These are phyloP conservation scores for Chlorophyllum brunneum DNA, from an alignment of 768 basidiomycete genomes.

Conservation along the genomic window DNA sequence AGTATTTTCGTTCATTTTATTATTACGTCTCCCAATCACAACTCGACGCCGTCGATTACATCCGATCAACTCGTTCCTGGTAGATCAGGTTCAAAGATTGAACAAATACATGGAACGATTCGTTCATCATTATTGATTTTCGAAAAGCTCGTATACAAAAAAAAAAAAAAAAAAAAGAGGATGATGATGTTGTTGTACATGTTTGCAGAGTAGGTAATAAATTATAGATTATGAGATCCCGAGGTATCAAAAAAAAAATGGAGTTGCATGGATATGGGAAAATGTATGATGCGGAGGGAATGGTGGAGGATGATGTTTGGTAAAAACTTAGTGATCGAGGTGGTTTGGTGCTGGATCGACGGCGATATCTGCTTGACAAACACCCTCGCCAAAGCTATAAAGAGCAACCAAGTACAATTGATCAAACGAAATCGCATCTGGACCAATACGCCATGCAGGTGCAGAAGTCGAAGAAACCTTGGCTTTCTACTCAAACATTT, in stretches of 20 bases:
- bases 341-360: slow-evolving; percentile 24
- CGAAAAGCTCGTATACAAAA: neutral
- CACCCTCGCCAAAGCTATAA: slow-evolving; percentile 37
- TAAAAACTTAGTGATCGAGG: no score
- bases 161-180: neutral
- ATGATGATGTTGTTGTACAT: neutral
- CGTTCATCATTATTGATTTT: neutral
- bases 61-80: no score
- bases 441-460: slow-evolving; percentile 30
- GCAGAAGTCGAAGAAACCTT: slow-evolving; percentile 16
- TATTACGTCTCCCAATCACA: no score
- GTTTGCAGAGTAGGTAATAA: neutral
- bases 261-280: neutral
- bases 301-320: neutral
- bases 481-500: slow-evolving; percentile 17
- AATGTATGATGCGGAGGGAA: neutral
- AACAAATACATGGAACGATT: no score
- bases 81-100: no score
- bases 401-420: slow-evolving; percentile 39
- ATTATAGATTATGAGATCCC: neutral
- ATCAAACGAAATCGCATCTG: slow-evolving; percentile 34
- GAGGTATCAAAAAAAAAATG: neutral
- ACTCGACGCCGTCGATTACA: no score
- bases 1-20: no score
- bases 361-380: slow-evolving; percentile 50